A percentile compares a stretch with the other conserved stretches of the same genome.
phyloP scores from a whole-genome alignment of 768 basidiomycete genomes.

The Cystofilobasidium capitatum region DNA sequence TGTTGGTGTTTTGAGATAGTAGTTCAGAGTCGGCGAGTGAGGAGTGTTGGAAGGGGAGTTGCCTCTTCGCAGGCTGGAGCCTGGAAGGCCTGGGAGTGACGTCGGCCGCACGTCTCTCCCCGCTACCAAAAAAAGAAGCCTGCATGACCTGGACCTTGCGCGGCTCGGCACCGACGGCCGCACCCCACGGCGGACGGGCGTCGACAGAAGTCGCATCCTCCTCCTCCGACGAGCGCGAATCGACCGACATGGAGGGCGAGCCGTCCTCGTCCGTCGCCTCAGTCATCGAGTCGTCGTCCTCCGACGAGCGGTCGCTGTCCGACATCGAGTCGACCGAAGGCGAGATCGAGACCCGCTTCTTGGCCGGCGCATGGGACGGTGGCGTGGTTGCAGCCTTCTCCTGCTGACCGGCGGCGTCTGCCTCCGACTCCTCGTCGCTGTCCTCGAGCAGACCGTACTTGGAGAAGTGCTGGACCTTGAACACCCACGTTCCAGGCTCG shows the following conservation, averaged over 20 bases:
- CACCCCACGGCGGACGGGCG: slow-evolving; percentile 51
- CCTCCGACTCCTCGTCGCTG: slow-evolving; percentile 26
- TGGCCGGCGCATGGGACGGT: background rate
- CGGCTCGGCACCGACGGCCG: slow-evolving; percentile 65
- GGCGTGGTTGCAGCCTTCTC: background rate
- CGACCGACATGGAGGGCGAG: slow-evolving; percentile 30
- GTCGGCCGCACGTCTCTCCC: slow-evolving; percentile 14
- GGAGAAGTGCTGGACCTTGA: slow-evolving; percentile 82
- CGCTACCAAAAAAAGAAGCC: slow-evolving; percentile 56
- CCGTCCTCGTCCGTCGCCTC: slow-evolving; percentile 21
- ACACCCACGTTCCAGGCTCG: slow-evolving; percentile 79
- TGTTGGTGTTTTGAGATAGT: background rate
- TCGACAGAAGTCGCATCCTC: slow-evolving; percentile 29
- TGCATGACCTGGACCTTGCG: slow-evolving; percentile 93
- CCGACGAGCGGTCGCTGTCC: background rate
- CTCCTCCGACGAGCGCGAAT: slow-evolving; percentile 6
- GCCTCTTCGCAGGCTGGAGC: slow-evolving; percentile 31
- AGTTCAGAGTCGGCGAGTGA: background rate
- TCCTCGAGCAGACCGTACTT: slow-evolving; percentile 37
- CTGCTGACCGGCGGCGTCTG: background rate
- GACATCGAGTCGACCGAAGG: background rate
- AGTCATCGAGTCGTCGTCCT: background rate
- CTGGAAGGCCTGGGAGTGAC: background rate
- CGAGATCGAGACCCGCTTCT: background rate
- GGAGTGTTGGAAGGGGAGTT: background rate